Evolutionary conservation across 495 filamentous ascomycete genomes (phyloP).

Genomic region (Astrothelium macrocarpum): DNA sequence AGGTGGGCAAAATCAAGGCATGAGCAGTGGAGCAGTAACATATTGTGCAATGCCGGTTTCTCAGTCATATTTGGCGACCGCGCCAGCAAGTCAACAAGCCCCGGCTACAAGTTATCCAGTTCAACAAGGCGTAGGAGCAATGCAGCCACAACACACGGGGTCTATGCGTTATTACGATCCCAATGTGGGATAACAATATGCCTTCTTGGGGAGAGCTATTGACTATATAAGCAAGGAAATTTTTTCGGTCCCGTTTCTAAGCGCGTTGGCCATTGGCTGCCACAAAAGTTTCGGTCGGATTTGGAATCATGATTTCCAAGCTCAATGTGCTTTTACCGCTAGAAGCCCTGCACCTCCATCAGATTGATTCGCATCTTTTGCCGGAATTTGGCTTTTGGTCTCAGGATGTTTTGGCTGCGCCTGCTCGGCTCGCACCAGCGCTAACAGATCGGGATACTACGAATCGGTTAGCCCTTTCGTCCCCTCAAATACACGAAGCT

Average conservation of each 20-base stretch:
- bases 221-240: background rate
- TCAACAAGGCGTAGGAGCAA: background rate
- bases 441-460: constrained; percentile 31
- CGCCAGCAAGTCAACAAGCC: background rate
- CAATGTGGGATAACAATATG: background rate
- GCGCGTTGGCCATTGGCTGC: background rate
- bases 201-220: background rate
- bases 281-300: background rate
- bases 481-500: background rate
- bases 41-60: background rate
- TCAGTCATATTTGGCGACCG: background rate
- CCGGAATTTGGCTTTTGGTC: background rate
- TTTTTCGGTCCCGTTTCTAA: background rate
- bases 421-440: constrained; percentile 29
- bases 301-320: background rate
- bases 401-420: constrained; percentile 12
- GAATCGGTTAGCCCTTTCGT: background rate
- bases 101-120: background rate
- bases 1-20: background rate
- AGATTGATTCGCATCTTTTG: background rate
- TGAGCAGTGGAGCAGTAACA: background rate
- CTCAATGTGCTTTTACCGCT: background rate
- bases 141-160: background rate
- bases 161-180: constrained; percentile 1
- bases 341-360: background rate